phyloP scores from a whole-genome alignment of 345 rosid genomes.

The Eucalyptus coolabah region DNA sequence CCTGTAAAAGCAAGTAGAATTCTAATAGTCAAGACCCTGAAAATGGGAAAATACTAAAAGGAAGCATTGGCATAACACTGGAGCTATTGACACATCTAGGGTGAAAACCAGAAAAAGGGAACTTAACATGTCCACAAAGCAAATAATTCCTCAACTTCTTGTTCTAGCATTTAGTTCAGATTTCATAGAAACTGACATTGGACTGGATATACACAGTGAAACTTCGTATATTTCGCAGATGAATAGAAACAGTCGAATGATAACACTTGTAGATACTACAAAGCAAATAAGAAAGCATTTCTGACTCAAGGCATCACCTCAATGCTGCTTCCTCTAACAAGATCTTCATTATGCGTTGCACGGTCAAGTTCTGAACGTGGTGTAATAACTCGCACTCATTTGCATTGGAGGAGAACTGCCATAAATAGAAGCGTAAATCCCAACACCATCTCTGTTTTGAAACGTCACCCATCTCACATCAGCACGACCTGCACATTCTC shows the following conservation, averaged over 20 bases:
- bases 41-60: not conserved
- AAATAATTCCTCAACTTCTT: not conserved
- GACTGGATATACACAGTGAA: not conserved
- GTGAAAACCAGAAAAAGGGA: not conserved
- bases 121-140: not conserved
- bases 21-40: not conserved
- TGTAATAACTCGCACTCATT: conserved; percentile 83
- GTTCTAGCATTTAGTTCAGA: not conserved
- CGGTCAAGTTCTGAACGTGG: conserved; percentile 56
- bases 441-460: conserved; percentile 53
- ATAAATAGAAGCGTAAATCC: conserved; percentile 72
- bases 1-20: conserved; percentile 17
- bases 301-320: conserved; percentile 34
- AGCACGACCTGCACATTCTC: conserved; percentile 81
- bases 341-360: conserved; percentile 69
- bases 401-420: conserved; percentile 84
- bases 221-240: not conserved
- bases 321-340: conserved; percentile 48
- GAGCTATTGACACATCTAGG: not conserved
- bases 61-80: not conserved
- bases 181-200: not conserved
- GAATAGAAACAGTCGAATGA: not conserved
- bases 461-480: conserved; percentile 95
- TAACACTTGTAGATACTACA: not conserved
- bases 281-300: not conserved